A percentile compares a stretch with the other conserved stretches of the same genome.
phyloP scores from a whole-genome alignment of 768 basidiomycete species.

The Mycena vitilis region DNA sequence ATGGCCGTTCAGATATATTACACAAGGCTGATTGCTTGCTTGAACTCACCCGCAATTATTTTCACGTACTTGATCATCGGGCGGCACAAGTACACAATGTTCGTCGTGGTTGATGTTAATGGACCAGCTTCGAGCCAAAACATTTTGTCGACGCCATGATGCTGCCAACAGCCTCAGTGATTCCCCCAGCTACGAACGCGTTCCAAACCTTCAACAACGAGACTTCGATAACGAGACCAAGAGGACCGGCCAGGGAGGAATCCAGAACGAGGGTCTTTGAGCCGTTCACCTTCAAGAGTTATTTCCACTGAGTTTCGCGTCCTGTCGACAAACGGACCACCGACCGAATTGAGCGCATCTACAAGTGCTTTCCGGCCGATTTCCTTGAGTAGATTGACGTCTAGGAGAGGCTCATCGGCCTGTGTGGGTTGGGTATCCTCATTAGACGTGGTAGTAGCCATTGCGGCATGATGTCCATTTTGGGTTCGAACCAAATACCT shows the following conservation, averaged over 20 bases:
- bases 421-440: slow-evolving; percentile 51
- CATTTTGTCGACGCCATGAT: slow-evolving; percentile 99
- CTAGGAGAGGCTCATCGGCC: slow-evolving; percentile 56
- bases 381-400: slow-evolving; percentile 78
- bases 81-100: slow-evolving; percentile 93
- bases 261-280: slow-evolving; percentile 98
- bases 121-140: slow-evolving; percentile 97
- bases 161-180: slow-evolving; percentile 57
- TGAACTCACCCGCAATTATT: slow-evolving; percentile 86
- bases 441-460: slow-evolving; percentile 43
- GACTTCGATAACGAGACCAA: slow-evolving; percentile 96
- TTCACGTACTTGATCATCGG: slow-evolving; percentile 88
- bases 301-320: slow-evolving; percentile 17
- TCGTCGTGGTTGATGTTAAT: slow-evolving; percentile 83
- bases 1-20: slow-evolving; percentile 41
- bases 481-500: not conserved
- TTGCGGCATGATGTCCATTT: slow-evolving; percentile 6
- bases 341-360: slow-evolving; percentile 86
- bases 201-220: slow-evolving; percentile 83
- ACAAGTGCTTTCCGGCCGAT: slow-evolving; percentile 84
- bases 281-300: slow-evolving; percentile 76
- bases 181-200: not conserved
- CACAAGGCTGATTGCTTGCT: slow-evolving; percentile 18
- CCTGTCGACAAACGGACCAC: slow-evolving; percentile 34
- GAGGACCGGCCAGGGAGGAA: slow-evolving; percentile 85